Evolutionary conservation across 73 alveolate genomes (phyloP), one percentile per base, ranked within the genome.

Genomic region (Paramecium primaurelia): DNA sequence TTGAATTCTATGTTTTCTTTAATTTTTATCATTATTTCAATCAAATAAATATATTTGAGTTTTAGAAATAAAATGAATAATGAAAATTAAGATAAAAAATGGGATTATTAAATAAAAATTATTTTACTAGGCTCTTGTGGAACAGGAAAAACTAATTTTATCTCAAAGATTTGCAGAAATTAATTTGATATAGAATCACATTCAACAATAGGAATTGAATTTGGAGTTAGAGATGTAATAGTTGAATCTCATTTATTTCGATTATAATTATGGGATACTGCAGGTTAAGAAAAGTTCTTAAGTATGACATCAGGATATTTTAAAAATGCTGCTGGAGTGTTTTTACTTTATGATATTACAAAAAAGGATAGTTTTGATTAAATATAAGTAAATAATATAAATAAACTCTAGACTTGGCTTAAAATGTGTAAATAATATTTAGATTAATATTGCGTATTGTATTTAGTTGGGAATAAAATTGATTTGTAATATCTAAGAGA

Each of bases 261-360:
- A 73, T 36, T 73, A 37, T 73, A 73, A 73, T 64, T 64, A 22
- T 97, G 99, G 99, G 99, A 97, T 88, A 97, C 99, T 16, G 98
- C 99, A 68, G 99, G 99, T 1, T 90, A 95, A 92, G 99, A 97
- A 88, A 86, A 95, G 77, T 97, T 93, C 69, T 92, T 97, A 49
- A 91, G 97, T 32, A 87, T 97, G 87, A 96, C 99, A 1, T 59
- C 95, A 58, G 96, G 96, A 86, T 97, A 97, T 87, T 97, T 54
- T 80, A 93, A 93, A 93, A 95, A 96, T 86, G 95, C 98, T 11
- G 59, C 92, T 28, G 99, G 99, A 28, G 97, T 95, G 3, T 80
- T 97, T 47, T 73, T 97, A 32, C 92, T 93, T 40, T 97, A 94
- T 92, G 99, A 97, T 86, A 92, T 96, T 58, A 92, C 98, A 7